These are phyloP conservation scores for Beauveria brongniartii DNA, from an alignment of 2,329 filamentous ascomycete genomes.

Conservation along the genomic window DNA sequence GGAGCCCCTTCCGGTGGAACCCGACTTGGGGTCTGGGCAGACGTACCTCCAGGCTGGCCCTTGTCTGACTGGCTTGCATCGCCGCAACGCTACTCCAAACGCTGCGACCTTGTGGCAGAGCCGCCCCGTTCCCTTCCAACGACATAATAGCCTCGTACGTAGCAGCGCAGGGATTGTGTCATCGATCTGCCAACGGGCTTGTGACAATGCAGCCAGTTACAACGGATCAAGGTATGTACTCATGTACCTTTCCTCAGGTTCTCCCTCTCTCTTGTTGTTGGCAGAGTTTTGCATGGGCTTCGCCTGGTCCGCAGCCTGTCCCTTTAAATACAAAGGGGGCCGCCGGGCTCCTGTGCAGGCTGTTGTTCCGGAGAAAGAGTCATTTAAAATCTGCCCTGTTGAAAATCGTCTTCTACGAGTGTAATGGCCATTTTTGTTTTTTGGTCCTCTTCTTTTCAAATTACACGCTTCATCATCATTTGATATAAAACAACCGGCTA, in stretches of 20 bases:
- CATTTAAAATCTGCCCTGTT: conserved; percentile 4
- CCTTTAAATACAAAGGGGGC: conserved; percentile 10
- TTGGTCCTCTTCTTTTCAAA: conserved; percentile 8
- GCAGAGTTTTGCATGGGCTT: conserved; percentile 10
- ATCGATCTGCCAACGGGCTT: conserved; percentile 10
- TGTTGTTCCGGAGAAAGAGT: background rate
- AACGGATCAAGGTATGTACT: conserved; percentile 10
- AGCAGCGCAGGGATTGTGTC: conserved; percentile 11
- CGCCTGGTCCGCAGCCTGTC: background rate
- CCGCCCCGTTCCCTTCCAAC: conserved; percentile 7
- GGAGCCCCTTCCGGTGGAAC: conserved; percentile 8
- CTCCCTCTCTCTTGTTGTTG: conserved; percentile 6
- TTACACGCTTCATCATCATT: conserved; percentile 11
- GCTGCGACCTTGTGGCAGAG: conserved; percentile 10
- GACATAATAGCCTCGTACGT: conserved; percentile 12
- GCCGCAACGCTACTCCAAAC: background rate
- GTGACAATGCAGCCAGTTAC: conserved; percentile 11
- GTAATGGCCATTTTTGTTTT: conserved; percentile 10
- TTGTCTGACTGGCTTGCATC: background rate
- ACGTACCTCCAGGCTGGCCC: background rate
- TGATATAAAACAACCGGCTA: conserved; percentile 1
- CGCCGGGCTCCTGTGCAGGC: background rate
- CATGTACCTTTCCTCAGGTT: conserved; percentile 8
- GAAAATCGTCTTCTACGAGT: background rate
- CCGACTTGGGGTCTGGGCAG: conserved; percentile 10